Percentiles rank a stretch among this genome's conserved stretches.
phyloP scores from a whole-genome alignment of 2,329 filamentous ascomycete genomes.

The Penicillium capsulatum region DNA sequence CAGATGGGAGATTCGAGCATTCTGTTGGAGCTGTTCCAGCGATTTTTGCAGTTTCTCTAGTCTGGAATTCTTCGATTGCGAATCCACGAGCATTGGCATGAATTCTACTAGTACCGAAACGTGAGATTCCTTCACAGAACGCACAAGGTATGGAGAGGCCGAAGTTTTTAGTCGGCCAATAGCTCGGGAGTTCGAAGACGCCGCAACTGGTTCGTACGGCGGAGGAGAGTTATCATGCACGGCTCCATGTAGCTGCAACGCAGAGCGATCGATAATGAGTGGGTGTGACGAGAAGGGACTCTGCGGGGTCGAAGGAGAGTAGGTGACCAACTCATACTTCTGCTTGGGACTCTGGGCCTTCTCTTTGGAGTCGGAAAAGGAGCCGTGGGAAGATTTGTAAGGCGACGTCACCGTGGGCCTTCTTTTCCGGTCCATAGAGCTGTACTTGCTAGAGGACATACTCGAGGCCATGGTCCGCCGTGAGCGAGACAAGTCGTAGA shows the following conservation, averaged over 20 bases:
- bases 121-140: conserved; percentile 32
- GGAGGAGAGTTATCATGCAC: conserved; percentile 41
- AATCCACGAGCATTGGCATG: conserved; percentile 39
- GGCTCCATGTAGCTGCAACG: conserved; percentile 38
- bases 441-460: conserved; percentile 33
- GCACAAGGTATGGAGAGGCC: conserved; percentile 31
- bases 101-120: conserved; percentile 43
- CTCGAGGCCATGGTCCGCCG: conserved; percentile 46
- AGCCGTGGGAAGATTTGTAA: conserved; percentile 30
- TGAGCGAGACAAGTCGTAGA: conserved; percentile 60
- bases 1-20: conserved; percentile 40
- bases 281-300: conserved; percentile 27
- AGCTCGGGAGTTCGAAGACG: conserved; percentile 41
- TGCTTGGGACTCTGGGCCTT: conserved; percentile 21
- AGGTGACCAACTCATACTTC: conserved; percentile 24
- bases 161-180: conserved; percentile 40
- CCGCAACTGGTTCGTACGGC: conserved; percentile 42
- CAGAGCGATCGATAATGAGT: conserved; percentile 39
- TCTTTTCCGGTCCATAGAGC: conserved; percentile 19
- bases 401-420: conserved; percentile 24
- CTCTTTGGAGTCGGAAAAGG: conserved; percentile 38
- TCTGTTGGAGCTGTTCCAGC: conserved; percentile 41
- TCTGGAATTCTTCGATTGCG: conserved; percentile 24
- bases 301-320: conserved; percentile 23
- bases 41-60: conserved; percentile 37